Evolutionary conservation across 2,329 filamentous ascomycete species (phyloP).

Genomic region (Penicillium frequentans): DNA sequence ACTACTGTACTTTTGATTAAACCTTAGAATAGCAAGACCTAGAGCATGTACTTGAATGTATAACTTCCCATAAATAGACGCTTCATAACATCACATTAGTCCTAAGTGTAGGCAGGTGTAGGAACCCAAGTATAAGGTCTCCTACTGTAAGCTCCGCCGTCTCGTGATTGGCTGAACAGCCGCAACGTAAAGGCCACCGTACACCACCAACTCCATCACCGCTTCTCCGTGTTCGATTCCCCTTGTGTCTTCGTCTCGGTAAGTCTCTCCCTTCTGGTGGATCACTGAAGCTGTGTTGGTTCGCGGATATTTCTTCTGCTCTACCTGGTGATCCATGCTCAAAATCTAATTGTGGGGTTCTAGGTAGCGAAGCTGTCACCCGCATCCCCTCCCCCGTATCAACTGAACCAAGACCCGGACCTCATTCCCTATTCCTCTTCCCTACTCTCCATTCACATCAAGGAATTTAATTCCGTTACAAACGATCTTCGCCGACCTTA

Average conservation of each 20-base stretch:
- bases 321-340: slow-evolving; percentile 6
- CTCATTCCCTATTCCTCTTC: slow-evolving; percentile 4
- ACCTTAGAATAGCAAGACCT: no score
- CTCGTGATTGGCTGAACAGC: slow-evolving; percentile 35
- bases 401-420: slow-evolving; percentile 8
- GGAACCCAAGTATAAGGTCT: neutral
- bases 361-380: slow-evolving; percentile 24
- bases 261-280: slow-evolving; percentile 1
- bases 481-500: slow-evolving; percentile 15
- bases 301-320: neutral
- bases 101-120: neutral
- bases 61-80: no score
- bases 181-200: slow-evolving; percentile 41
- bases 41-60: no score
- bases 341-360: slow-evolving; percentile 24
- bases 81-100: no score
- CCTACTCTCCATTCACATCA: slow-evolving; percentile 5
- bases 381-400: slow-evolving; percentile 17
- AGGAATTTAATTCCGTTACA: slow-evolving; percentile 1
- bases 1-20: no score
- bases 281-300: neutral
- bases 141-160: slow-evolving; percentile 5
- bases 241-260: slow-evolving; percentile 8
- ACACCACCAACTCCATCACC: slow-evolving; percentile 27
- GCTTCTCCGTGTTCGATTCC: slow-evolving; percentile 20